These are phyloP conservation scores for Chloranthus sessilifolius DNA, from an alignment of 164 flowering plant species.

Conservation along the genomic window DNA sequence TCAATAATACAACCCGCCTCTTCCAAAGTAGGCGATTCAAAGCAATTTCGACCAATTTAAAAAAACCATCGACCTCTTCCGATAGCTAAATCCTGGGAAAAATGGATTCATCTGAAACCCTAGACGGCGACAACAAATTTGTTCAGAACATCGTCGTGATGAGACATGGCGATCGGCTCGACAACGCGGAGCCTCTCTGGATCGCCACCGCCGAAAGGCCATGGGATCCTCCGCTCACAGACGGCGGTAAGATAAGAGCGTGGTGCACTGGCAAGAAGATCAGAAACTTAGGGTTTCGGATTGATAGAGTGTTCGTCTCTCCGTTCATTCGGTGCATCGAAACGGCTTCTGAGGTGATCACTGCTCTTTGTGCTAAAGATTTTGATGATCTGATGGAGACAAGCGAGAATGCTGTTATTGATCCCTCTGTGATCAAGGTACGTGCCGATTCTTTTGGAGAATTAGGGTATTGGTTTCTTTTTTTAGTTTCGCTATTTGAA, in stretches of 20 bases:
- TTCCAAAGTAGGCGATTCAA: too few species aligned
- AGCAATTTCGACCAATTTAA: too few species aligned
- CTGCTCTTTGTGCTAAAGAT: slow-evolving; percentile 45
- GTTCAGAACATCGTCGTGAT: slow-evolving; percentile 71
- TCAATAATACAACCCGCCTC: too few species aligned
- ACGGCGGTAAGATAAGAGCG: slow-evolving; percentile 49
- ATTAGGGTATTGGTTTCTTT: not conserved
- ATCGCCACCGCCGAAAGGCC: slow-evolving; percentile 43
- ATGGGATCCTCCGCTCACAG: slow-evolving; percentile 76
- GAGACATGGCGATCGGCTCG: slow-evolving; percentile 89
- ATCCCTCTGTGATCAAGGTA: slow-evolving; percentile 67
- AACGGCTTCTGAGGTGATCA: slow-evolving; percentile 59
- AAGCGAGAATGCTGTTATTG: slow-evolving; percentile 29
- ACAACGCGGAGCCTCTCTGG: slow-evolving; percentile 68
- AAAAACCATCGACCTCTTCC: not conserved
- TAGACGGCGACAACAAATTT: not conserved
- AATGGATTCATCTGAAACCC: not conserved
- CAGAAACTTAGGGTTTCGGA: slow-evolving; percentile 35
- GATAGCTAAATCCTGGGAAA: not conserved
- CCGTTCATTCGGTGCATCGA: slow-evolving; percentile 79
- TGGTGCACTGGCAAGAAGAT: slow-evolving; percentile 46
- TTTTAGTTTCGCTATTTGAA: not conserved
- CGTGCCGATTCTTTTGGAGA: not conserved
- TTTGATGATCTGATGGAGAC: slow-evolving; percentile 21
- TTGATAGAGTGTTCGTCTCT: slow-evolving; percentile 71